phyloP scores from a whole-genome alignment of 139 green algal species.

The Nannochloris sp. region DNA sequence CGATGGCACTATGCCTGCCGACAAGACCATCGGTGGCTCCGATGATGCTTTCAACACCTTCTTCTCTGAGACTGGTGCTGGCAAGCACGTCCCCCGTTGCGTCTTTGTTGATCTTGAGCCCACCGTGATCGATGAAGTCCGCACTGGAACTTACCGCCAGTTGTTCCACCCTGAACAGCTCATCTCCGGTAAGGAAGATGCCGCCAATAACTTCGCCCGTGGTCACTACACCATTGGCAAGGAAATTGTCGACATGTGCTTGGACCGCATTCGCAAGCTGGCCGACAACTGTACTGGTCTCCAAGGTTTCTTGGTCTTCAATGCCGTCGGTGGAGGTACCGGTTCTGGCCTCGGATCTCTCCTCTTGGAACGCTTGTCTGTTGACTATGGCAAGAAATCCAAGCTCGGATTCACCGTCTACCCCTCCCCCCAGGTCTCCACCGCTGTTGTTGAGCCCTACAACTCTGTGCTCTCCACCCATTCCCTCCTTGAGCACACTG shows the following conservation, averaged over 20 bases:
- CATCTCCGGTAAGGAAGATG: slow-evolving; percentile 94
- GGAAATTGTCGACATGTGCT: slow-evolving; percentile 92
- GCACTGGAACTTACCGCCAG: slow-evolving; percentile 93
- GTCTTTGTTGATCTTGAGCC: slow-evolving; percentile 96
- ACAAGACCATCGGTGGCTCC: slow-evolving; percentile 84
- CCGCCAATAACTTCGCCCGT: slow-evolving; percentile 80
- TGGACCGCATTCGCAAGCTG: slow-evolving; percentile 95
- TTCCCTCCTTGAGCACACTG: slow-evolving; percentile 95
- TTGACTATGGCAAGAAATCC: slow-evolving; percentile 99
- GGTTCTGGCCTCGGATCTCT: slow-evolving; percentile 93
- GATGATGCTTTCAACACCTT: slow-evolving; percentile 97
- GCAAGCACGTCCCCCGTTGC: slow-evolving; percentile 89
- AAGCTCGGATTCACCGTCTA: slow-evolving; percentile 98
- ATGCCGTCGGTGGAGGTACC: slow-evolving; percentile 90
- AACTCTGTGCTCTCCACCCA: slow-evolving; percentile 96
- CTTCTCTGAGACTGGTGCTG: slow-evolving; percentile 91
- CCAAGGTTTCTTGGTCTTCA: slow-evolving; percentile 97
- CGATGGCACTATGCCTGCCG: slow-evolving; percentile 92
- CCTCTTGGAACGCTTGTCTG: slow-evolving; percentile 92
- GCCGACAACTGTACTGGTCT: slow-evolving; percentile 96
- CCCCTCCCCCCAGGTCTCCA: slow-evolving; percentile 88
- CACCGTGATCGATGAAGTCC: slow-evolving; percentile 94
- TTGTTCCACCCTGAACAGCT: slow-evolving; percentile 98
- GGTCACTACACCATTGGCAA: slow-evolving; percentile 93
- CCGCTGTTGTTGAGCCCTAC: slow-evolving; percentile 93